Base-by-base conservation (phyloP, 2,329 filamentous ascomycete species). In the Botrytis aclada region DNA sequence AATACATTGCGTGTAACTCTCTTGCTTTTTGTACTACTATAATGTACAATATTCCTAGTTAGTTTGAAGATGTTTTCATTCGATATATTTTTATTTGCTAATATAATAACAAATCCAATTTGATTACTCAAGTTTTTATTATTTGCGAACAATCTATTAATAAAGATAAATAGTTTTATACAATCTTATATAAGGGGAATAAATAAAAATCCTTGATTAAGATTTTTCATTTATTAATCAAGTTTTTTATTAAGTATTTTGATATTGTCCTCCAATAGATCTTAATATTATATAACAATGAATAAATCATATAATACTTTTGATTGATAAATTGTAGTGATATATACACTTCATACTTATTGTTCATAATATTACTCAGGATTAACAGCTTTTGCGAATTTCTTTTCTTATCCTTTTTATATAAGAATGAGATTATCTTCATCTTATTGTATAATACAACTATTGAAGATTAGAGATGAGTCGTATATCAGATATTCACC, bases 111-210 rank as follows among this genome's bases (percentile, higher is more conserved):
- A 69, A 71, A 76, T 54, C 75, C 69, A 45, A 78, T 73, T 43
- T 77, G 51, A 6, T 66, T 77, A 39, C 60, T 75, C 9, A 77
- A 63, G 61, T 77, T 73, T 61, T 73, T 70, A 47, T 77, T 76
- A 63, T 77, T 77, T 25, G 62, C 65, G 70, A 77, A 77, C 1
- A 65, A 77, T 22, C 41, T 45, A 63, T 77, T 51, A 2, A 75
- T 3, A 47, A 39, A 39, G 10, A 39, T 39, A 12, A 39, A 39
- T 39, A 39, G 39, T 12, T 39, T 39, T 39, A 39, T 47, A 47
- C 7, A 20, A 22, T 47, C 43, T 22, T 20, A 20, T 20, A 16
- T 39, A 47, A 77, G 75, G 34, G 25, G 41, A 51, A 74, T 62
- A 37, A 70, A 74, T 32, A 2, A 39, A 32, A 75, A 5, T 16